A percentile compares a stretch with the other conserved stretches of the same genome.
Evolutionary conservation across 2,329 filamentous ascomycete genomes (phyloP).

Genomic region (Penicillium sclerotigenum): DNA sequence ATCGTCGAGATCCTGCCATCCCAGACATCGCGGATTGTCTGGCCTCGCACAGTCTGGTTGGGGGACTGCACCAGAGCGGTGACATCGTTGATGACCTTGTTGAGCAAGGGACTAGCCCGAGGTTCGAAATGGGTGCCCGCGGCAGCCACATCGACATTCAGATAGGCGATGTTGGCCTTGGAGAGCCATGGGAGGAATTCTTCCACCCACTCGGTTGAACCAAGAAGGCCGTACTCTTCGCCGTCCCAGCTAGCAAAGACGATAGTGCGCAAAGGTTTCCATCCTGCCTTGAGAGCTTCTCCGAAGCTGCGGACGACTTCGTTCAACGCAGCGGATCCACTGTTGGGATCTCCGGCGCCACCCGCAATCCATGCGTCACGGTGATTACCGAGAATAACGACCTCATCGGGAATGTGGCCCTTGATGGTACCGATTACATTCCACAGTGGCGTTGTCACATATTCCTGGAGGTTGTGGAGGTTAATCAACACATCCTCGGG

Average conservation of each 20-base stretch:
- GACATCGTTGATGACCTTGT: constrained; percentile 67
- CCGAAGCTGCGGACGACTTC: constrained; percentile 76
- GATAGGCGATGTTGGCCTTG: constrained; percentile 70
- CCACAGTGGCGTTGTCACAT: constrained; percentile 79
- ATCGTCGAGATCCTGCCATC: constrained; percentile 60
- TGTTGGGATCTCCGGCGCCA: constrained; percentile 80
- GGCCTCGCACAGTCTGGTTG: constrained; percentile 68
- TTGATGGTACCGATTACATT: constrained; percentile 92
- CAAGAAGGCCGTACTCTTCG: constrained; percentile 81
- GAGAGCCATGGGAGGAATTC: constrained; percentile 80
- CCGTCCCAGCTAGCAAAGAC: constrained; percentile 85
- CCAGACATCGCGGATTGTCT: constrained; percentile 70
- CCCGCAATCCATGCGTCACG: constrained; percentile 86
- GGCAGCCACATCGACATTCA: constrained; percentile 79
- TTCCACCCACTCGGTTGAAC: constrained; percentile 90
- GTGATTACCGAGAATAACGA: constrained; percentile 88
- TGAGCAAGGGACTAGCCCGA: constrained; percentile 70
- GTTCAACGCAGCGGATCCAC: constrained; percentile 73
- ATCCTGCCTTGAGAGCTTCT: constrained; percentile 66
- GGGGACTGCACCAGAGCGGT: constrained; percentile 63
- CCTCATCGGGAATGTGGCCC: constrained; percentile 77
- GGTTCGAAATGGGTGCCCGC: constrained; percentile 62
- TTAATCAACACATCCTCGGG: constrained; percentile 69
- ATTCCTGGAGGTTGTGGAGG: constrained; percentile 74
- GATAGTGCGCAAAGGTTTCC: constrained; percentile 84